Evolutionary conservation across 106 monocot species (phyloP).

Genomic region (Acanthochlamys bracteata): DNA sequence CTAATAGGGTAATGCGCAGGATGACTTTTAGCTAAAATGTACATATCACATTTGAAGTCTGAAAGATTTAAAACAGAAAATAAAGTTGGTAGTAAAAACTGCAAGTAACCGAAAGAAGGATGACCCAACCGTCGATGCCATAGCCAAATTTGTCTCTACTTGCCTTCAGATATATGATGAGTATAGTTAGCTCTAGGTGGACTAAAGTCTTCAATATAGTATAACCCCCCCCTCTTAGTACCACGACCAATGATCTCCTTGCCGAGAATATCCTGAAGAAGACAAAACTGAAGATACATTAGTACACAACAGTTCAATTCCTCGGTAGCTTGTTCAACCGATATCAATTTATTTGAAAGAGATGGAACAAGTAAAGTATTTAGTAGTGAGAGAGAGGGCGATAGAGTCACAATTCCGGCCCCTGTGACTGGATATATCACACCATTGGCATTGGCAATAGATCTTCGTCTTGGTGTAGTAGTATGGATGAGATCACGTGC

Average conservation of each 20-base stretch:
- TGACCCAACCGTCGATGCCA: background rate
- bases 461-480: background rate
- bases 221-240: background rate
- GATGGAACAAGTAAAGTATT: background rate
- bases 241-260: slow-evolving; percentile 1
- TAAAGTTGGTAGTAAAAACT: background rate
- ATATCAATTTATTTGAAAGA: background rate
- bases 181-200: background rate
- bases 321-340: background rate
- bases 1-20: background rate
- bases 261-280: background rate
- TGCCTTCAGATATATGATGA: background rate
- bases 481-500: background rate
- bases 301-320: background rate
- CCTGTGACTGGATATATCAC: background rate
- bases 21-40: slow-evolving; percentile 1
- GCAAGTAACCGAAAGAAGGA: background rate
- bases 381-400: background rate
- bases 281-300: background rate
- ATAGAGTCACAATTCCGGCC: background rate
- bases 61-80: background rate
- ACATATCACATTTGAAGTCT: background rate
- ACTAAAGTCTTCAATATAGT: background rate
- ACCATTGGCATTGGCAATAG: background rate
- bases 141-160: background rate